Evolutionary conservation across 305 asterid species (phyloP).

Genomic region (Striga hermonthica): DNA sequence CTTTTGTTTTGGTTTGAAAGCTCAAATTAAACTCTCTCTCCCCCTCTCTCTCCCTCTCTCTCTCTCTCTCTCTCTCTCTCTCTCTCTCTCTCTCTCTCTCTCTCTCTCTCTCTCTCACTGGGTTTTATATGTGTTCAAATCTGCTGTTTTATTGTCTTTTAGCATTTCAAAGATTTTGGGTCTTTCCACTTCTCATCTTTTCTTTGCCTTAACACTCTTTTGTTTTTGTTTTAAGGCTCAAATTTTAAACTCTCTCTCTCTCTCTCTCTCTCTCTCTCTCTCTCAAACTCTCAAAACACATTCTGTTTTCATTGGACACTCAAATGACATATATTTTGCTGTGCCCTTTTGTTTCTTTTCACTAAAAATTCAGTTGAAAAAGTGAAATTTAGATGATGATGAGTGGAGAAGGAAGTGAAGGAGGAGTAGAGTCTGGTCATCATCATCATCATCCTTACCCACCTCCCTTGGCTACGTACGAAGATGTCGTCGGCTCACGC

Average conservation of each 20-base stretch:
- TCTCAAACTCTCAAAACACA: not conserved
- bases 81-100: not conserved
- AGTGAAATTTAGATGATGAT: constrained; percentile 29
- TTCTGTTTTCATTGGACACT: not conserved
- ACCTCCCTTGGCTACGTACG: constrained; percentile 59
- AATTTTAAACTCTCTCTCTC: not conserved
- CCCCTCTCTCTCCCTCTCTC: not conserved
- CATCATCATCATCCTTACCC: constrained; percentile 58
- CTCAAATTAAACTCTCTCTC: not conserved
- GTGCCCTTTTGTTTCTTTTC: not conserved
- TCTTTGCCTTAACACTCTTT: not conserved
- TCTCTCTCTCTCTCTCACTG: not conserved
- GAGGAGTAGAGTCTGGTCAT: constrained; percentile 36
- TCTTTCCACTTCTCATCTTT: constrained; percentile 4
- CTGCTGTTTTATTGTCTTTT: constrained; percentile 15
- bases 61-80: not conserved
- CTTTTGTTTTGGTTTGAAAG: constrained; percentile 17
- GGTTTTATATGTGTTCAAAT: constrained; percentile 28
- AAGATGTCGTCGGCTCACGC: constrained; percentile 55
- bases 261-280: not conserved
- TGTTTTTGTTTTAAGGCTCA: constrained; percentile 17
- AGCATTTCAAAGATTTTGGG: constrained; percentile 20
- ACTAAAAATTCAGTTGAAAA: not conserved
- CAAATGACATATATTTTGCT: not conserved
- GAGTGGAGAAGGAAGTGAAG: constrained; percentile 37